Percentiles rank a stretch among this genome's conserved stretches.
Conservation (phyloP, 1,284 basidiomycete genomes). For the Butyriboletus regius region DNA sequence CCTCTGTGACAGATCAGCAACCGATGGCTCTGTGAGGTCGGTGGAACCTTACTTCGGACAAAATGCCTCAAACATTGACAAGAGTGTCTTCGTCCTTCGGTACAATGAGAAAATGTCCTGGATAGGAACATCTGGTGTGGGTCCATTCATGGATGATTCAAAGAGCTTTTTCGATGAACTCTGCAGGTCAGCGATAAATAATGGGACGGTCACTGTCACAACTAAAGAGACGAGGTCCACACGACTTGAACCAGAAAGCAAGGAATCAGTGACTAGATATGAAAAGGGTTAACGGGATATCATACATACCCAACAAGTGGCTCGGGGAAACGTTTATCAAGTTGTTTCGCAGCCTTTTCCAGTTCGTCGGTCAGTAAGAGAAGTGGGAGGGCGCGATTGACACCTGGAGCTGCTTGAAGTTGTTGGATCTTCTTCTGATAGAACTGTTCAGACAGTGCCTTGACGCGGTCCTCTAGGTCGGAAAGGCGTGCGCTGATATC, state of each 20-base stretch:
- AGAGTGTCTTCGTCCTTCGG: constrained; percentile 61
- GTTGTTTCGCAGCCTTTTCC: constrained; percentile 74
- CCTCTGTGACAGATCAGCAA: constrained; percentile 32
- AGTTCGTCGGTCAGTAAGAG: constrained; percentile 81
- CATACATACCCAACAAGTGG: constrained; percentile 67
- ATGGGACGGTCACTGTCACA: constrained; percentile 66
- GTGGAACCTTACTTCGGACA: constrained; percentile 56
- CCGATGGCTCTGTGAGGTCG: background rate
- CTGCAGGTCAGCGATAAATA: constrained; percentile 72
- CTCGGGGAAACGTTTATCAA: constrained; percentile 80
- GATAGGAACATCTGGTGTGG: constrained; percentile 71
- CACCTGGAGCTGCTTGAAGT: constrained; percentile 58
- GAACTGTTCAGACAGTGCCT: constrained; percentile 59
- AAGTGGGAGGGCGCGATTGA: constrained; percentile 72
- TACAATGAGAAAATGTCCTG: constrained; percentile 87
- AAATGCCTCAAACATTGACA: constrained; percentile 77
- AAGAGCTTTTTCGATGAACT: constrained; percentile 62
- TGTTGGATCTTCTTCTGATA: constrained; percentile 68
- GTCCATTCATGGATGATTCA: constrained; percentile 72
- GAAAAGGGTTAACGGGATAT: background rate
- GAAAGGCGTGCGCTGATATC: constrained; percentile 56
- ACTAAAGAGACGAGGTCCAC: constrained; percentile 77
- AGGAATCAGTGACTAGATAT: constrained; percentile 6
- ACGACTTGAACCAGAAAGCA: constrained; percentile 39
- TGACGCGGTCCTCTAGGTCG: constrained; percentile 68